A percentile compares a stretch with the other conserved stretches of the same genome.
These are phyloP conservation scores for Onygena corvina DNA, from an alignment of 2,329 filamentous ascomycete genomes.

Conservation along the genomic window DNA sequence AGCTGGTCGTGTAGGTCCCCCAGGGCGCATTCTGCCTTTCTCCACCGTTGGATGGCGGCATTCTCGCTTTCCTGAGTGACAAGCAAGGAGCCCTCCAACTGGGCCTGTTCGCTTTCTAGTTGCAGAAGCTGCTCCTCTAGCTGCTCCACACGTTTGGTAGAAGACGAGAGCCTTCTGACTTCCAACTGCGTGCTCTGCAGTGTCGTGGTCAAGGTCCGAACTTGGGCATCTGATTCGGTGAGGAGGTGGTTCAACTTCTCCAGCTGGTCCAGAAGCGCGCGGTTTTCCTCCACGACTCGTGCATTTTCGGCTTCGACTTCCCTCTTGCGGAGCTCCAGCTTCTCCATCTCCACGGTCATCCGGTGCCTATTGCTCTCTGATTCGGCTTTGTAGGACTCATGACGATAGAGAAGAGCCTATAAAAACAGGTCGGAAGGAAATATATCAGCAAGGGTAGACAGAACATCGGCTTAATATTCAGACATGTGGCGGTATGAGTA, in stretches of 20 bases:
- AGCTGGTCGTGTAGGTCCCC: slow-evolving; percentile 73
- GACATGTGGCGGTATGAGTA: not conserved
- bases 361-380: slow-evolving; percentile 72
- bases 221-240: slow-evolving; percentile 64
- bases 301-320: slow-evolving; percentile 66
- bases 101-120: slow-evolving; percentile 69
- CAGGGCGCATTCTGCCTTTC: slow-evolving; percentile 68
- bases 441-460: slow-evolving; percentile 5
- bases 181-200: slow-evolving; percentile 67
- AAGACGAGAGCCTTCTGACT: slow-evolving; percentile 58
- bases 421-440: slow-evolving; percentile 19
- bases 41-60: slow-evolving; percentile 70
- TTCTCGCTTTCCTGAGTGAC: slow-evolving; percentile 62
- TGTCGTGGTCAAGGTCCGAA: slow-evolving; percentile 63
- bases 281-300: slow-evolving; percentile 69
- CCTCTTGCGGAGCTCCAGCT: slow-evolving; percentile 61
- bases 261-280: slow-evolving; percentile 66
- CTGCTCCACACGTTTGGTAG: slow-evolving; percentile 61
- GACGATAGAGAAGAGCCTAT: slow-evolving; percentile 76
- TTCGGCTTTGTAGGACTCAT: slow-evolving; percentile 89
- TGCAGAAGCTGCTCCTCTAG: slow-evolving; percentile 68
- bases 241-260: slow-evolving; percentile 72
- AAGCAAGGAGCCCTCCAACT: slow-evolving; percentile 55
- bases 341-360: slow-evolving; percentile 60
- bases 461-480: not conserved